Base-by-base conservation (phyloP, 1,284 basidiomycete genomes). In the Tetrapyrgos nigripes region DNA sequence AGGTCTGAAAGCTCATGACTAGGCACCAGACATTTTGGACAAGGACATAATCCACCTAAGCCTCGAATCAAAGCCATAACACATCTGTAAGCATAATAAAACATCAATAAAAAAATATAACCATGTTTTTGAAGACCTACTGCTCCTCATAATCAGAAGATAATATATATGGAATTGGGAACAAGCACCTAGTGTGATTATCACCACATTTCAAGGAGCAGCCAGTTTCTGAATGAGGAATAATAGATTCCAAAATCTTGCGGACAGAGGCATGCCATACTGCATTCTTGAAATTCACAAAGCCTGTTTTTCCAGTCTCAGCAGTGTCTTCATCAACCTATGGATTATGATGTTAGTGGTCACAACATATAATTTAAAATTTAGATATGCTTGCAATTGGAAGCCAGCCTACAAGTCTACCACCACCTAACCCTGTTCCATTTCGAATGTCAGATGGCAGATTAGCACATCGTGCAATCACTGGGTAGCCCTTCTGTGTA, bases 401-500 rank as follows among this genome's bases (percentile, higher is more conserved):
- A 9, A 82, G 57, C 75, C 76, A 83, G 0, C 80, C 76, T 0
- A 83, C 75, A 21, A 82, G 53, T 0, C 59, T 50, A 4, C 73
- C 76, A 27, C 78, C 76, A 6, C 77, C 78, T 27, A 73, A 17
- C 0, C 71, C 72, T 3, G 64, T 50, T 1, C 76, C 60, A 68
- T 82, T 82, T 1, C 69, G 54, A 14, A 83, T 75, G 0, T 75
- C 53, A 0, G 59, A 43, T 0, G 75, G 74, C 1, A 83, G 62
- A 61, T 81, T 79, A 0, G 63, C 73, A 51, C 71, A 65, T 6
- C 69, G 60, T 1, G n/a, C n/a, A n/a, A n/a, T n/a, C n/a, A n/a
- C n/a, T n/a, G n/a, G n/a, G n/a, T n/a, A n/a, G n/a, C n/a, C n/a
- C n/a, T n/a, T n/a, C n/a, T n/a, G n/a, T n/a, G n/a, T n/a, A n/a